These are phyloP conservation scores for Fomitopsis pinicola DNA, from an alignment of 1,284 basidiomycete species.

Conservation along the genomic window DNA sequence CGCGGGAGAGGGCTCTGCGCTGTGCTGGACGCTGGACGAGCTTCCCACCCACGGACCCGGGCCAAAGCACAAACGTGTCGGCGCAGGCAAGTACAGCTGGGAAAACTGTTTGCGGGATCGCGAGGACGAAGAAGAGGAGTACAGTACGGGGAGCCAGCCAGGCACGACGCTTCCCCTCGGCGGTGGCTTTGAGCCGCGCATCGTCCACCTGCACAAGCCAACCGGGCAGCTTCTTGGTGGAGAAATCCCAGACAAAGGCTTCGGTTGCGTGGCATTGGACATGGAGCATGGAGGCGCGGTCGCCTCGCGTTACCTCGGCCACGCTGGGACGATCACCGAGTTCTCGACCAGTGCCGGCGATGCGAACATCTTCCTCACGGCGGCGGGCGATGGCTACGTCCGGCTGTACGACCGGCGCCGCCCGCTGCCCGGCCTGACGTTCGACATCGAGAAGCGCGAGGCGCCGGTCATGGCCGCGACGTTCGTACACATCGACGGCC, in stretches of 20 bases:
- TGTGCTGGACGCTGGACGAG: conserved; percentile 30
- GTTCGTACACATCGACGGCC: conserved; percentile 22
- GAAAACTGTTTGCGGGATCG: conserved; percentile 24
- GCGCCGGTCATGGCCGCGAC: conserved; percentile 14
- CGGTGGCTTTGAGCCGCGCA: conserved; percentile 15
- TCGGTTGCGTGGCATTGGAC: conserved; percentile 27
- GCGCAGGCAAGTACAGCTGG: conserved; percentile 16
- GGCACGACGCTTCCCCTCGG: conserved; percentile 22
- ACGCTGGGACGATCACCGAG: conserved; percentile 27
- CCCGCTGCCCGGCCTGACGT: conserved; percentile 21
- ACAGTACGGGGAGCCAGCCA: conserved; percentile 26
- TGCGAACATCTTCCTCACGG: conserved; percentile 33
- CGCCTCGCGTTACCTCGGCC: conserved; percentile 32
- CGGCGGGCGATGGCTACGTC: conserved; percentile 32
- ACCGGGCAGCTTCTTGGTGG: conserved; percentile 24
- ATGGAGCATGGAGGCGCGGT: conserved; percentile 28
- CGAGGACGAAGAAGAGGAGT: conserved; percentile 26
- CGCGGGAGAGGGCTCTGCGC: conserved; percentile 27
- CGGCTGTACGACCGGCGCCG: conserved; percentile 35
- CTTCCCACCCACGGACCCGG: conserved; percentile 29
- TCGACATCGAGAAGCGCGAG: conserved; percentile 15
- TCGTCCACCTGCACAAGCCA: conserved; percentile 27
- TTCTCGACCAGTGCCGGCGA: conserved; percentile 32
- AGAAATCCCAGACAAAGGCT: conserved; percentile 15
- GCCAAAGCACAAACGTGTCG: conserved; percentile 20